These are phyloP conservation scores for Diaporthe sp. DNA, from an alignment of 2,329 filamentous ascomycete species.

Conservation along the genomic window DNA sequence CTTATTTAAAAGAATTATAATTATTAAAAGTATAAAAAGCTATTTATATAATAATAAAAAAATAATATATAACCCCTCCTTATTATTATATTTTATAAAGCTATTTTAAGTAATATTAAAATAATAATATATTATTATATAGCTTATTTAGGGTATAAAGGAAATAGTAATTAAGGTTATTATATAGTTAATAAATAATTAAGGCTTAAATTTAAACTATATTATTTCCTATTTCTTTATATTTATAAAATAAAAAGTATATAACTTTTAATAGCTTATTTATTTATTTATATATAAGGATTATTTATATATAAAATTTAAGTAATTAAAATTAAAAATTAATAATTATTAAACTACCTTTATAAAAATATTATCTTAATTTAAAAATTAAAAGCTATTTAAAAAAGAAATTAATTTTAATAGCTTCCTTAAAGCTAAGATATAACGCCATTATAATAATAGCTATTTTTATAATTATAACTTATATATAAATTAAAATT, in stretches of 20 bases:
- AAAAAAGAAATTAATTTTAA: not conserved
- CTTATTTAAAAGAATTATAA: not conserved
- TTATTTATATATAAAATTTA: not conserved
- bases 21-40: not conserved
- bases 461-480: not conserved
- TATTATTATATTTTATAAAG: not conserved
- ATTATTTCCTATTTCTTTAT: not conserved
- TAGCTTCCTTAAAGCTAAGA: not conserved
- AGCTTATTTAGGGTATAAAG: not conserved
- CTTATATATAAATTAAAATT: not conserved
- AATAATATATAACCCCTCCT: not conserved
- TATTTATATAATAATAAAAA: not conserved
- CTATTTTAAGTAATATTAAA: not conserved
- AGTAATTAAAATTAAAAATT: not conserved
- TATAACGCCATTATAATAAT: not conserved
- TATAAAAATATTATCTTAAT: not conserved
- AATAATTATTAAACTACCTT: not conserved
- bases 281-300: not conserved
- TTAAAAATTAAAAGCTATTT: not conserved
- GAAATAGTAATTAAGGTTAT: not conserved
- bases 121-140: not conserved
- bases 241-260: not conserved
- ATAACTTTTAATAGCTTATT: not conserved
- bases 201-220: not conserved
- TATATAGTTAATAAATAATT: not conserved